phyloP scores from a whole-genome alignment of 257 asterid species.

The Salvia splendens region DNA sequence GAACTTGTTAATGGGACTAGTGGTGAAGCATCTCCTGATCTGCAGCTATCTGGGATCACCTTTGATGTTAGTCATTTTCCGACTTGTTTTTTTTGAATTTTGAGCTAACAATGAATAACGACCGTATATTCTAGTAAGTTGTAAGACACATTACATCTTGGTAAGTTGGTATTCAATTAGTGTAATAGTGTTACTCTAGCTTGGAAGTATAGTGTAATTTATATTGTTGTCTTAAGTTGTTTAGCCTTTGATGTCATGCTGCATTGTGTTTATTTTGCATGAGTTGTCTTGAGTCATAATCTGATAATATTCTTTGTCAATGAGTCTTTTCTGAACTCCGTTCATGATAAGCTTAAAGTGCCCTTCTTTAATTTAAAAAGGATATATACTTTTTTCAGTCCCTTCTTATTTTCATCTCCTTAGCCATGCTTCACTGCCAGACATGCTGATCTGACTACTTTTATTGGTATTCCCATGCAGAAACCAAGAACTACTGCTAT shows the following conservation, averaged over 20 bases:
- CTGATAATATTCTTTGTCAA: not conserved
- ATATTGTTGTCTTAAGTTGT: not conserved
- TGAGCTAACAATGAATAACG: conserved; percentile 15
- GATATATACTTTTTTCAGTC: not conserved
- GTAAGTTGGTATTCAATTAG: not conserved
- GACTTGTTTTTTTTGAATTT: conserved; percentile 18
- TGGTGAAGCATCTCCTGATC: conserved; percentile 53
- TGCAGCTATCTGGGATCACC: conserved; percentile 46
- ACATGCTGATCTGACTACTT: conserved; percentile 21
- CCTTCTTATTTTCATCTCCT: not conserved
- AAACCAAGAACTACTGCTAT: conserved; percentile 39
- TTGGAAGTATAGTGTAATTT: not conserved
- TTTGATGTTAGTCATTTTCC: conserved; percentile 47
- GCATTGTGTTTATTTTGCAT: not conserved
- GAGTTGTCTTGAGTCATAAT: conserved; percentile 1
- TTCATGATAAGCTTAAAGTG: not conserved
- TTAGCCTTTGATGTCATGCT: not conserved
- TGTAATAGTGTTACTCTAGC: not conserved
- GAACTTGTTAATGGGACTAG: conserved; percentile 49
- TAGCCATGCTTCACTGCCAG: not conserved
- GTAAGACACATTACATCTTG: conserved; percentile 1
- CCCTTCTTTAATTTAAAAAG: not conserved
- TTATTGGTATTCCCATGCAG: conserved; percentile 43
- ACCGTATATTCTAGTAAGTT: not conserved
- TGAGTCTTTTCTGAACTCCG: not conserved